Base-by-base conservation (phyloP, 176 grass and related monocot species). In the Ensete ventricosum region DNA sequence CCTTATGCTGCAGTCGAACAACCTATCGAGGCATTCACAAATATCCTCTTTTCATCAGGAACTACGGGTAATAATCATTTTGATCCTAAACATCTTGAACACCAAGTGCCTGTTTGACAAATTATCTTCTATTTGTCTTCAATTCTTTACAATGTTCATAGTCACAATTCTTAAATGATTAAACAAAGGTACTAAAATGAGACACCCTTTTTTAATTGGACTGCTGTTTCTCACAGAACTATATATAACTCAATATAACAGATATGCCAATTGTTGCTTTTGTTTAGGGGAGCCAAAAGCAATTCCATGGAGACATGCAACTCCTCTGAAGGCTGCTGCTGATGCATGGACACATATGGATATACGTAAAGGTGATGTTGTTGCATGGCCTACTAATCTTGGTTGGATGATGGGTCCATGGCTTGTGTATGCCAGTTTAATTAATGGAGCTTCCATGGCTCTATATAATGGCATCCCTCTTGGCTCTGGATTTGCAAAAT, bases 331-430 rank as follows among this genome's bases (percentile, higher is more conserved):
- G 90, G 84, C 90, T 66, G 95, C 88, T 78, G 88, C 95, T 81
- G 90, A 98, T 89, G 95, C 90, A 73, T 98, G 95, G 95, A 83
- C 85, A 73, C 90, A 94, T 85, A 84, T 98, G 95, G 95, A 98
- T 84, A 87, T 98, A 68, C 80, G 73, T 69, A 87, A 81, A 85
- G 90, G 95, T 81, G 95, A 98, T 85, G 90, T 91, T 82, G 86
- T 94, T 87, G 86, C 90, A 50, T 98, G 95, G 95, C 95, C 90
- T 81, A 93, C 95, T 80, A 98, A 93, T 79, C 95, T 98, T 69
- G 95, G 95, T 79, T 98, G 95, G 95, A 98, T 98, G 95, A 98
- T 98, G 95, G 95, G 95, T 64, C 95, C 95, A 62, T 98, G 95
- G 95, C 95, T 98, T 83, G 95, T 98, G 77, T 98, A 93, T 90